Percentiles rank a stretch among this genome's conserved stretches.
phyloP scores from a whole-genome alignment of 495 filamentous ascomycete species.

The Penicillium canescens region DNA sequence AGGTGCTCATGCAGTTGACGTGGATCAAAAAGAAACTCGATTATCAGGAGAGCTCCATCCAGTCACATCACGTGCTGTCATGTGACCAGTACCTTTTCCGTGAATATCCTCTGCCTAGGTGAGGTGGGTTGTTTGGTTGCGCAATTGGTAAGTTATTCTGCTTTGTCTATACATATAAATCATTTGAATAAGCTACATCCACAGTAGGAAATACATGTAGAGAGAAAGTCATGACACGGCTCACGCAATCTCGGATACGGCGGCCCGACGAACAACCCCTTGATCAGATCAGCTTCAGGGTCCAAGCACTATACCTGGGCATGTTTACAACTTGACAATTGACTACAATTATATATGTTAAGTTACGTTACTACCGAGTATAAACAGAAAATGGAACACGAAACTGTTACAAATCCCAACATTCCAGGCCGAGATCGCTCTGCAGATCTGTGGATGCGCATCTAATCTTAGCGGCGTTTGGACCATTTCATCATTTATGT shows the following conservation, averaged over 20 bases:
- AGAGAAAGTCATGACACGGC: background rate
- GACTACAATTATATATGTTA: no score
- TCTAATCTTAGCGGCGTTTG: slow-evolving; percentile 2
- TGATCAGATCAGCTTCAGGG: background rate
- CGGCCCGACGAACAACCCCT: slow-evolving; percentile 15
- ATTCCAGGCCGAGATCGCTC: slow-evolving; percentile 1
- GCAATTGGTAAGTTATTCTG: no score
- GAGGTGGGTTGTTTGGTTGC: no score
- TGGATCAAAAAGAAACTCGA: no score
- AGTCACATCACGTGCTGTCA: background rate
- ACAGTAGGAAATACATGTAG: background rate
- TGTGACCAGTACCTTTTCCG: background rate
- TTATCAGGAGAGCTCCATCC: no score
- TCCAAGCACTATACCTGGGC: no score
- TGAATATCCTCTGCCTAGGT: no score
- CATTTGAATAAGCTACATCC: no score
- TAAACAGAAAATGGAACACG: background rate
- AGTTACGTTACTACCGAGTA: no score
- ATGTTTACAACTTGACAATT: no score
- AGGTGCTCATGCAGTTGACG: background rate
- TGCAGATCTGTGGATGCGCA: background rate
- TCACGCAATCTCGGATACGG: slow-evolving; percentile 23
- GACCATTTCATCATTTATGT: background rate
- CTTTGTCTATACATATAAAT: no score
- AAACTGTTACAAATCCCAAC: background rate